These are phyloP conservation scores for Drechslerella stenobrocha DNA, from an alignment of 2,329 filamentous ascomycete genomes.

Conservation along the genomic window DNA sequence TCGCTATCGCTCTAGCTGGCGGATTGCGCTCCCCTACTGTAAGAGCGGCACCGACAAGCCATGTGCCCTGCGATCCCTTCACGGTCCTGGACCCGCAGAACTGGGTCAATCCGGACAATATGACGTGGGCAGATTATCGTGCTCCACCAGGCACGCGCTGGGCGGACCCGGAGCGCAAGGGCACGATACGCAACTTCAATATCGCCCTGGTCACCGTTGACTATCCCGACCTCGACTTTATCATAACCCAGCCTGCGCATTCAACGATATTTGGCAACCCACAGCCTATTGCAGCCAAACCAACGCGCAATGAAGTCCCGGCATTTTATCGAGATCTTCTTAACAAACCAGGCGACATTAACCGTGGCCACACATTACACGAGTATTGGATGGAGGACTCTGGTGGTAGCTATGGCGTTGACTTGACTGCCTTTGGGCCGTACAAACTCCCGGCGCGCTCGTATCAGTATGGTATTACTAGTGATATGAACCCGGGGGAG, in stretches of 20 bases:
- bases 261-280: constrained; percentile 62
- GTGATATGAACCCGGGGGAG: constrained; percentile 59
- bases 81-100: constrained; percentile 60
- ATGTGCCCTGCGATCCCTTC: constrained; percentile 57
- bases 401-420: constrained; percentile 61
- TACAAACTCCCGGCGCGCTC: constrained; percentile 60
- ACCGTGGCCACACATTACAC: constrained; percentile 61
- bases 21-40: constrained; percentile 18
- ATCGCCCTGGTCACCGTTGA: constrained; percentile 63
- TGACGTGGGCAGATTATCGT: constrained; percentile 61
- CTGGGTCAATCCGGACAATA: constrained; percentile 62
- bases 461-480: constrained; percentile 61
- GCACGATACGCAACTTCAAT: constrained; percentile 62
- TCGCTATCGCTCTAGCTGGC: neutral
- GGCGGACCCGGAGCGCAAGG: constrained; percentile 58
- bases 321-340: constrained; percentile 61
- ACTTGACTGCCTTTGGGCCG: constrained; percentile 61
- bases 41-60: constrained; percentile 6
- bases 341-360: constrained; percentile 60
- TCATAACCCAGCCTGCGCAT: constrained; percentile 58
- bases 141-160: constrained; percentile 60
- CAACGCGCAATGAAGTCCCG: constrained; percentile 59
- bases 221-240: constrained; percentile 60
- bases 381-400: constrained; percentile 66
- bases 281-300: constrained; percentile 57